Conservation (phyloP, 2,329 filamentous ascomycete genomes). For the Monosporascus sp. region DNA sequence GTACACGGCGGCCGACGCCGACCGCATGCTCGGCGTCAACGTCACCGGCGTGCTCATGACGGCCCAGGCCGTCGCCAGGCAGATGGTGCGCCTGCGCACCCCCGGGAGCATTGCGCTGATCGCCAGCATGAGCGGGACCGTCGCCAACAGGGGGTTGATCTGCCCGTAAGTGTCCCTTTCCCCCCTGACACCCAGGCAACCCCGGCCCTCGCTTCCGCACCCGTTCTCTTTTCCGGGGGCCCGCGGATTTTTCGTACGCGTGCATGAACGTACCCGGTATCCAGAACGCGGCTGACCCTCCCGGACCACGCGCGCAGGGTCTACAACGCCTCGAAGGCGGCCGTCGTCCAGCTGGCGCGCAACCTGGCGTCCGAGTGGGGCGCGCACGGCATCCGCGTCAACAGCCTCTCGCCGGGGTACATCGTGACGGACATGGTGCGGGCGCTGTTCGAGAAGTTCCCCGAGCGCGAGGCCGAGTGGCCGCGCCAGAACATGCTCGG, state of each 20-base stretch:
- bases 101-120: constrained; percentile 62
- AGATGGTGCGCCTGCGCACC: constrained; percentile 57
- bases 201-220: neutral
- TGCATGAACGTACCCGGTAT: too few species aligned
- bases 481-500: constrained; percentile 81
- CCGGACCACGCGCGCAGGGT: constrained; percentile 42
- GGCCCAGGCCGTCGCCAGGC: constrained; percentile 78
- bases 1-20: constrained; percentile 68
- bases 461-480: constrained; percentile 65
- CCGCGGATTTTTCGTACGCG: too few species aligned
- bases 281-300: too few species aligned
- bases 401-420: constrained; percentile 76
- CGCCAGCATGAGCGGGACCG: constrained; percentile 63
- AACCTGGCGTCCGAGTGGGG: constrained; percentile 73
- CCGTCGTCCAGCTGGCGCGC: constrained; percentile 64
- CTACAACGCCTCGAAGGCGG: constrained; percentile 74
- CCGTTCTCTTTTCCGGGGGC: neutral
- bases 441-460: constrained; percentile 69
- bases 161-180: constrained; percentile 46
- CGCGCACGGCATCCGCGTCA: constrained; percentile 66
- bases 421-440: constrained; percentile 82
- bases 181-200: neutral
- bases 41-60: constrained; percentile 83
- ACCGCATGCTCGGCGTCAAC: constrained; percentile 79
- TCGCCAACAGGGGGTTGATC: constrained; percentile 58